Percentiles rank a stretch among this genome's conserved stretches.
phyloP scores from a whole-genome alignment of 306 rosid genomes.

The Citrullus mucosospermus region DNA sequence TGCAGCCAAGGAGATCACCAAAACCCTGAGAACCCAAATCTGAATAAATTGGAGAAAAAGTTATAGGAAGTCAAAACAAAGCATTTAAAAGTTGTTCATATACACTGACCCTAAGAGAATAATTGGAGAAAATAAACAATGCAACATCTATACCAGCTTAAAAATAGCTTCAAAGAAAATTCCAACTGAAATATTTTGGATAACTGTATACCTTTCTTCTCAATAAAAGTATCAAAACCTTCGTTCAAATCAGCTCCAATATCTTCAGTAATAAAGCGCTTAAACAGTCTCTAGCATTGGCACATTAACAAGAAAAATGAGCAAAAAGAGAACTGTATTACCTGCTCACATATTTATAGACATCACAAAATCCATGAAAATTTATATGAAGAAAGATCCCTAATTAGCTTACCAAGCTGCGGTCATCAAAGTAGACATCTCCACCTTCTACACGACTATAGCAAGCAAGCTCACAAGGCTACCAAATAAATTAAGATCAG shows the following conservation, averaged over 20 bases:
- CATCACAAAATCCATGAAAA: neutral
- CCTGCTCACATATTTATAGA: neutral
- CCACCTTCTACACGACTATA: constrained; percentile 93
- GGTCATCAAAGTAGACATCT: constrained; percentile 70
- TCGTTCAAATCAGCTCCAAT: constrained; percentile 78
- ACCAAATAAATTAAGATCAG: constrained; percentile 20
- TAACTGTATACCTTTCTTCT: constrained; percentile 46
- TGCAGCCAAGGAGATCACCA: constrained; percentile 85
- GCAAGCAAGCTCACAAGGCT: constrained; percentile 85
- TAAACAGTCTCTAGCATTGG: constrained; percentile 71
- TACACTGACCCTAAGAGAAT: constrained; percentile 7
- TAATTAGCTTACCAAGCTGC: constrained; percentile 56
- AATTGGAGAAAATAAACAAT: neutral
- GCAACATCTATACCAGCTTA: neutral
- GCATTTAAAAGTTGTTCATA: constrained; percentile 9
- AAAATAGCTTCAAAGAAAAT: neutral
- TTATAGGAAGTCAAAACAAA: neutral
- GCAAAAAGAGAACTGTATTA: neutral
- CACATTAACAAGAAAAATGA: neutral
- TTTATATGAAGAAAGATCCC: neutral
- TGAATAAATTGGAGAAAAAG: constrained; percentile 20
- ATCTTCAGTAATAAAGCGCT: constrained; percentile 82
- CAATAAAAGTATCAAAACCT: constrained; percentile 66
- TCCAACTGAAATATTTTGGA: neutral
- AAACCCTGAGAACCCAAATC: constrained; percentile 86